Evolutionary conservation across 2,329 filamentous ascomycete genomes (phyloP).

Genomic region (Trichoderma sp.): DNA sequence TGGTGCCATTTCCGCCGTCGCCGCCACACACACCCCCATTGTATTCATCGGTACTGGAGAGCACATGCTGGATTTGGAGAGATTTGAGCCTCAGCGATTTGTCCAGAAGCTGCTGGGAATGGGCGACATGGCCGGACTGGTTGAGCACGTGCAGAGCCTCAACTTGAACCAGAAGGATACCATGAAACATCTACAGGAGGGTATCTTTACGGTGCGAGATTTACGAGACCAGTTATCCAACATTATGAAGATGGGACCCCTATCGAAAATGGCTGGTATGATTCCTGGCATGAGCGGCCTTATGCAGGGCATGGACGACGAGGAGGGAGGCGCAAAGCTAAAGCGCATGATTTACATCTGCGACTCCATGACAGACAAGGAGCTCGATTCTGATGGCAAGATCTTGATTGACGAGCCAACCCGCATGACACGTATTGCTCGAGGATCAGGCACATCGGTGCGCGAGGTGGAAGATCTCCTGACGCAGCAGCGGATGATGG

Average conservation of each 20-base stretch:
- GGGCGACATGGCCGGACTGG: conserved; percentile 92
- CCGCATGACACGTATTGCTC: conserved; percentile 87
- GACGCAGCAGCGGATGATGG: conserved; percentile 99
- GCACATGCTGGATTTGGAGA: conserved; percentile 92
- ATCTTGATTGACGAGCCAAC: conserved; percentile 89
- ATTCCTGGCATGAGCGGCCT: conserved; percentile 91
- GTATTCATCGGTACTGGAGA: conserved; percentile 98
- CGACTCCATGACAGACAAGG: conserved; percentile 95
- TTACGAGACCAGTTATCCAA: conserved; percentile 93
- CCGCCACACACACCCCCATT: conserved; percentile 93
- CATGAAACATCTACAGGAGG: conserved; percentile 97
- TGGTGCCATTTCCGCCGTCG: conserved; percentile 95
- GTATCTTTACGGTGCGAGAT: conserved; percentile 93
- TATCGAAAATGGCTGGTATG: conserved; percentile 98
- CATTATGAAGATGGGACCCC: conserved; percentile 99
- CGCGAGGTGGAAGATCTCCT: conserved; percentile 92
- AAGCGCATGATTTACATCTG: conserved; percentile 99
- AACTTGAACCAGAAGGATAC: conserved; percentile 98
- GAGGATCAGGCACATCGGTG: conserved; percentile 86
- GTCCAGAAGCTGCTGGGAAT: conserved; percentile 92
- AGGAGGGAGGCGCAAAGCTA: conserved; percentile 88
- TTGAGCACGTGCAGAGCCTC: conserved; percentile 94
- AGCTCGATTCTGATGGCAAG: conserved; percentile 93
- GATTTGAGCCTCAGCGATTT: conserved; percentile 89
- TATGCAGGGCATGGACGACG: conserved; percentile 96